Base-by-base conservation (phyloP, 495 filamentous ascomycete species). In the Annulohypoxylon nitens region DNA sequence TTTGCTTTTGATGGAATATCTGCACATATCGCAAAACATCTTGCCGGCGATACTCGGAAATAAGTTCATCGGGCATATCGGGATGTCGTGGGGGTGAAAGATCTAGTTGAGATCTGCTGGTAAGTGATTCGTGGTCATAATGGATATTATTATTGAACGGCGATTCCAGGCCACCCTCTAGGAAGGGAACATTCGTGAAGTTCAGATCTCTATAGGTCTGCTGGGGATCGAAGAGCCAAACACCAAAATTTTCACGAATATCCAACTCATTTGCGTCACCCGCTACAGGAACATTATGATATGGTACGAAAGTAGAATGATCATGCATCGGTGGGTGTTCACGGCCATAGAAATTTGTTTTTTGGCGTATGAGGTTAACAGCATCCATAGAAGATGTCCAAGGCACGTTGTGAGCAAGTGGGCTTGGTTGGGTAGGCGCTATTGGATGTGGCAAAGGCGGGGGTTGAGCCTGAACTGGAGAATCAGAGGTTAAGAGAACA, bases 1-100 rank as follows among this genome's bases (percentile, higher is more conserved):
- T 90, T 74, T 93, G 90, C 64, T 92, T 91, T 4, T 88, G 89
- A 73, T 94, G 91, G 76, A 92, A 93, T 75, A 91, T 88, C 12
- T 90, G 87, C 78, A 98, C 93, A 50, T 93, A 86, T 47, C 91
- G 89, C 10, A 97, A 80, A 11, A 99, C 77, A 47, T 94, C 90
- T 74, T 91, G 89, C 14, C 93, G 89, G 68, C 95, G 95, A 70
- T 93, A 89, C 73, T 97, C 94, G 2, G 93, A 95, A 51, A 99
- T 84, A 41, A 93, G 84, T 36, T 93, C 91, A 70, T 94, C 92
- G 20, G 90, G 88, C 2, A 90, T 86, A 14, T 89, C 90, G 4
- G 90, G 88, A 66, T 95, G 78, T 0, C 94, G 69, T 89, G 85
- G 74, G 88, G 91, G 81, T 80, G 95, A 77, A 87, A 92, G 65